These are phyloP conservation scores for Lasiosphaeria hispida DNA, from an alignment of 495 filamentous ascomycete genomes.

Conservation along the genomic window DNA sequence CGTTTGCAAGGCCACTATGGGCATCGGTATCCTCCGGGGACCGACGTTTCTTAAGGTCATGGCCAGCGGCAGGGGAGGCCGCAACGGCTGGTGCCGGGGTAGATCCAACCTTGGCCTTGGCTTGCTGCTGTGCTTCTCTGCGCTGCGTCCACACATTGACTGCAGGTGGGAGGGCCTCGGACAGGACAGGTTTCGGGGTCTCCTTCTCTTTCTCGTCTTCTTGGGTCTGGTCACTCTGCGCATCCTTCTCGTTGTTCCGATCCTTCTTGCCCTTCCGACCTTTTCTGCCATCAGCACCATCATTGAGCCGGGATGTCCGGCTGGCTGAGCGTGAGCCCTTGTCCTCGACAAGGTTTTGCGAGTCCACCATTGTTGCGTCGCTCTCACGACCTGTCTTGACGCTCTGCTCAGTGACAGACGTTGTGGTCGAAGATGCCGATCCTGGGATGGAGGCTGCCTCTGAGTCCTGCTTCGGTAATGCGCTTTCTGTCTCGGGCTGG, in stretches of 20 bases:
- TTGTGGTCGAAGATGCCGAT: constrained; percentile 22
- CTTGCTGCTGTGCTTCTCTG: constrained; percentile 60
- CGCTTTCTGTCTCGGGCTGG: constrained; percentile 21
- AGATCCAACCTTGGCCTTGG: constrained; percentile 58
- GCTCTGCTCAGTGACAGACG: constrained; percentile 27
- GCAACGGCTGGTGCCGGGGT: constrained; percentile 17
- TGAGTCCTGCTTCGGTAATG: constrained; percentile 22
- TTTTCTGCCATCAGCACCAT: constrained; percentile 42
- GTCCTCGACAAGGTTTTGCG: constrained; percentile 21
- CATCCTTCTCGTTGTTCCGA: constrained; percentile 43
- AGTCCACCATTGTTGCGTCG: constrained; percentile 18
- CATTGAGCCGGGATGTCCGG: constrained; percentile 38
- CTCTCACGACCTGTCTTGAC: constrained; percentile 20
- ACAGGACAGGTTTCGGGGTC: constrained; percentile 60
- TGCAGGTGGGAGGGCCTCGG: constrained; percentile 73
- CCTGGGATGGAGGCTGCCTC: constrained; percentile 22
- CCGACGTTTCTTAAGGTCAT: constrained; percentile 20
- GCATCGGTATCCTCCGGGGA: constrained; percentile 20
- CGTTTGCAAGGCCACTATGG: constrained; percentile 16
- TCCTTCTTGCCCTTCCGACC: constrained; percentile 48
- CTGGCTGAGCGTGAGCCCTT: constrained; percentile 31
- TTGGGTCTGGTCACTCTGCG: constrained; percentile 41
- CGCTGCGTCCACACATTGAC: constrained; percentile 86
- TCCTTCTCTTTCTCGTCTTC: constrained; percentile 49
- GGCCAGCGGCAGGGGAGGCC: constrained; percentile 13